Conservation (phyloP, 2,329 filamentous ascomycete species). For the Alternaria viburni region DNA sequence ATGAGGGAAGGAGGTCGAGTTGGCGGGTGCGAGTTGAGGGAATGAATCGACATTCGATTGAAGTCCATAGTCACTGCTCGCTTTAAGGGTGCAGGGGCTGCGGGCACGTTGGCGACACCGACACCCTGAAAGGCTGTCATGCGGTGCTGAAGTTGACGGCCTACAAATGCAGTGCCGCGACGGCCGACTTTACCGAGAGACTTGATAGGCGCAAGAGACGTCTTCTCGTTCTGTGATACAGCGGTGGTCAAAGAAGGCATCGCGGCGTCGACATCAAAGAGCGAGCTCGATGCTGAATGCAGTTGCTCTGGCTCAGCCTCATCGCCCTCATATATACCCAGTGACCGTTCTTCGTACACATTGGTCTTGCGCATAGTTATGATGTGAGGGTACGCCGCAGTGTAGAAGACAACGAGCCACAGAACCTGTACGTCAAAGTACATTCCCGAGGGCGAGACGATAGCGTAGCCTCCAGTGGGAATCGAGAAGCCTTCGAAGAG, state of each 20-base stretch:
- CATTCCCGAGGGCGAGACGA: constrained; percentile 26
- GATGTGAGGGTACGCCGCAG: constrained; percentile 29
- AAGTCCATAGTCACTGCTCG: constrained; percentile 26
- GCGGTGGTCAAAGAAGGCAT: constrained; percentile 15
- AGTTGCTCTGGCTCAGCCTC: constrained; percentile 28
- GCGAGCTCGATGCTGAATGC: constrained; percentile 25
- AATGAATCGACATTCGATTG: constrained; percentile 25
- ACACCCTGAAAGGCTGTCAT: constrained; percentile 32
- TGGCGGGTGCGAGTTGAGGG: constrained; percentile 17
- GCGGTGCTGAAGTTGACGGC: constrained; percentile 26
- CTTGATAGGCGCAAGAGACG: constrained; percentile 9
- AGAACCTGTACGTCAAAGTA: constrained; percentile 30
- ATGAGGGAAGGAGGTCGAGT: constrained; percentile 25
- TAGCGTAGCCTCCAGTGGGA: constrained; percentile 30
- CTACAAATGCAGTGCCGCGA: constrained; percentile 28
- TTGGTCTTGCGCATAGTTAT: constrained; percentile 32
- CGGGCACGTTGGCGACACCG: constrained; percentile 20
- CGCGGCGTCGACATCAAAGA: constrained; percentile 25
- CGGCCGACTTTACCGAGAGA: constrained; percentile 14
- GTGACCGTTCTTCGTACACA: constrained; percentile 27
- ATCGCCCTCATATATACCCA: constrained; percentile 28
- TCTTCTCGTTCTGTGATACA: constrained; percentile 9
- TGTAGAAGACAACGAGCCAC: constrained; percentile 30
- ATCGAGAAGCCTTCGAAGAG: constrained; percentile 33
- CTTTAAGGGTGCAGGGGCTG: constrained; percentile 9